phyloP scores from a whole-genome alignment of 495 filamentous ascomycete species.

The Penicillium antarcticum region DNA sequence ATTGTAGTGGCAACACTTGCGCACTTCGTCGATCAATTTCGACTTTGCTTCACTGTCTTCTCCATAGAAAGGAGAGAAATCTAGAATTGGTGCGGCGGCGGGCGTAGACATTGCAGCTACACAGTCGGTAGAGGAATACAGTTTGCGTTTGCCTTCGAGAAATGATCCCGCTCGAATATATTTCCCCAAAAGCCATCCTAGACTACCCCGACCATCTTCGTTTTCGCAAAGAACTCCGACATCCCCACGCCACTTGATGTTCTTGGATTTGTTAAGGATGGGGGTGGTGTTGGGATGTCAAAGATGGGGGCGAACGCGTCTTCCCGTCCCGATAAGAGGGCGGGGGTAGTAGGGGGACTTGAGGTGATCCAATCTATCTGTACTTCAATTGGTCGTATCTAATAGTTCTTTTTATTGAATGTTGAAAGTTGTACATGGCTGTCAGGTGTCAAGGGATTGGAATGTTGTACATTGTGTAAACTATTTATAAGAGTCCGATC shows the following conservation, averaged over 20 bases:
- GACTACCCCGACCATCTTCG: neutral
- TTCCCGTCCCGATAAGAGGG: neutral
- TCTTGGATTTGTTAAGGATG: no score
- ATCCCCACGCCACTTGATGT: neutral
- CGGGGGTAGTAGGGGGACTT: neutral
- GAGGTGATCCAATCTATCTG: neutral
- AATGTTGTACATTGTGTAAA: neutral
- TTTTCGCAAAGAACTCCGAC: neutral
- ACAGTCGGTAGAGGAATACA: neutral
- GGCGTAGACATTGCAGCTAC: constrained; percentile 15
- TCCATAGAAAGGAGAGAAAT: constrained; percentile 36
- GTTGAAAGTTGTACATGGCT: neutral
- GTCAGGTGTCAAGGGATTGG: neutral
- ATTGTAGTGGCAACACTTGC: constrained; percentile 34
- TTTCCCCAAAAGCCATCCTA: neutral
- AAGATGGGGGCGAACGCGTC: neutral
- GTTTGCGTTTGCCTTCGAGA: no score
- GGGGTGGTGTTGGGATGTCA: neutral
- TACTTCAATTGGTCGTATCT: neutral
- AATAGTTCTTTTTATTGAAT: no score
- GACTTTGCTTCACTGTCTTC: constrained; percentile 26
- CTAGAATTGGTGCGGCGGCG: constrained; percentile 30
- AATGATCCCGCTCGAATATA: neutral
- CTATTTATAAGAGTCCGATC: neutral
- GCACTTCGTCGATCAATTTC: constrained; percentile 26